Conservation (phyloP, 2,329 filamentous ascomycete genomes). For the Cladosporium cucumerinum region DNA sequence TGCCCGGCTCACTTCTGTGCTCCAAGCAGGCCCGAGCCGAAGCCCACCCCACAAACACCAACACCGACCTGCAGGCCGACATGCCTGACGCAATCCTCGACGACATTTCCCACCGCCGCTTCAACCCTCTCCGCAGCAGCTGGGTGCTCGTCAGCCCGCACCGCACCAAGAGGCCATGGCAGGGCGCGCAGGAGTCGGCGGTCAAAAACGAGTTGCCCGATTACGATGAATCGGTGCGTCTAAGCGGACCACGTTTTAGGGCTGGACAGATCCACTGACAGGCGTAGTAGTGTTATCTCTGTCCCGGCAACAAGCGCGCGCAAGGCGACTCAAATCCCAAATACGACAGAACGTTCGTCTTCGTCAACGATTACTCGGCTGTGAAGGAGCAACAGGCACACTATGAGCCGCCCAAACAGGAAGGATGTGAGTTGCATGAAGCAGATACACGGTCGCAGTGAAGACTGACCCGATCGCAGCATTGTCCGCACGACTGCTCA, state of each 20-base stretch:
- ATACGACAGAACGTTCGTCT: slow-evolving; percentile 85
- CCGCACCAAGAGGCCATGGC: slow-evolving; percentile 95
- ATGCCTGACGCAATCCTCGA: slow-evolving; percentile 62
- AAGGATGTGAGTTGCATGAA: slow-evolving; percentile 43
- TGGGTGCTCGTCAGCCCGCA: slow-evolving; percentile 96
- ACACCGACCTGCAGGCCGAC: slow-evolving; percentile 15
- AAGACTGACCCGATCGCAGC: slow-evolving; percentile 44
- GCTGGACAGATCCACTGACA: slow-evolving; percentile 5
- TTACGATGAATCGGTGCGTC: slow-evolving; percentile 65
- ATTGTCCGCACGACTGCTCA: slow-evolving; percentile 71
- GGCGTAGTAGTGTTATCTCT: slow-evolving; percentile 75
- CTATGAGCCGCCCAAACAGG: slow-evolving; percentile 58
- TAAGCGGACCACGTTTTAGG: not conserved
- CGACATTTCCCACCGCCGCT: slow-evolving; percentile 94
- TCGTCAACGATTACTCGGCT: slow-evolving; percentile 96
- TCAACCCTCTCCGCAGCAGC: slow-evolving; percentile 83
- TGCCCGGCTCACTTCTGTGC: slow-evolving; percentile 21
- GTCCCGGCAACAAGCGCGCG: slow-evolving; percentile 84
- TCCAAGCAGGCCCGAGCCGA: slow-evolving; percentile 14
- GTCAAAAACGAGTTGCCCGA: slow-evolving; percentile 57
- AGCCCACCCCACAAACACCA: not conserved
- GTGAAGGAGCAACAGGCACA: slow-evolving; percentile 89
- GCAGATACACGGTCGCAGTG: not conserved
- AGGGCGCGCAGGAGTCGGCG: slow-evolving; percentile 56
- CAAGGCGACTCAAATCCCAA: slow-evolving; percentile 82